A percentile compares a stretch with the other conserved stretches of the same genome.
These are phyloP conservation scores for Sugiyamaella marilandica DNA, from an alignment of 805 yeast genomes.

Conservation along the genomic window DNA sequence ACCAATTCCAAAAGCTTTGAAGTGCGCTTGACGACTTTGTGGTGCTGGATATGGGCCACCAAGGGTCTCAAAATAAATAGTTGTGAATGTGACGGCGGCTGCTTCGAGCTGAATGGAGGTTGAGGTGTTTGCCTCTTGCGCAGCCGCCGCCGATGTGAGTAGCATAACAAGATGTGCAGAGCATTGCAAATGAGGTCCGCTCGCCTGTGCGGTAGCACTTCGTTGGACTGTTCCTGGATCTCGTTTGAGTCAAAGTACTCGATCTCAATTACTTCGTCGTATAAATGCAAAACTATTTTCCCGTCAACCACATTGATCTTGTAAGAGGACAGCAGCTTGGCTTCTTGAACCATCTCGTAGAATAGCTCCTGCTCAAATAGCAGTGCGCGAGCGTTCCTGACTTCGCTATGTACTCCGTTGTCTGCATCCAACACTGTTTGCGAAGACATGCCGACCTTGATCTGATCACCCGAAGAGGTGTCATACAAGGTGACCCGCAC, in stretches of 20 bases:
- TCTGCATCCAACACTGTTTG: conserved; percentile 10
- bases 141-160: conserved; percentile 48
- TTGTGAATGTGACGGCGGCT: conserved; percentile 8
- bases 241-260: conserved; percentile 46
- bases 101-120: conserved; percentile 10
- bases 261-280: conserved; percentile 64
- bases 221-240: conserved; percentile 33
- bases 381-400: conserved; percentile 63
- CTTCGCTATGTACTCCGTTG: conserved; percentile 44
- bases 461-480: conserved; percentile 22
- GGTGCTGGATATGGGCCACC: conserved; percentile 30
- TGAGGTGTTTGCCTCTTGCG: conserved; percentile 25
- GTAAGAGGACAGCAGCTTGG: conserved; percentile 59
- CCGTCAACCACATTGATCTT: conserved; percentile 64
- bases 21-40: conserved; percentile 22
- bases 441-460: conserved; percentile 17
- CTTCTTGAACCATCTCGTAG: conserved; percentile 71
- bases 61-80: conserved; percentile 30
- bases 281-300: conserved; percentile 59
- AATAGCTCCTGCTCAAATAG: conserved; percentile 88
- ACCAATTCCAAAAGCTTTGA: conserved; percentile 22
- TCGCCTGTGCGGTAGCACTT: conserved; percentile 29
- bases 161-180: conserved; percentile 57
- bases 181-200: conserved; percentile 54
- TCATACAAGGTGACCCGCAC: conserved; percentile 57